Conservation (phyloP, 805 yeast species). For the Ogataea thermomethanolica region DNA sequence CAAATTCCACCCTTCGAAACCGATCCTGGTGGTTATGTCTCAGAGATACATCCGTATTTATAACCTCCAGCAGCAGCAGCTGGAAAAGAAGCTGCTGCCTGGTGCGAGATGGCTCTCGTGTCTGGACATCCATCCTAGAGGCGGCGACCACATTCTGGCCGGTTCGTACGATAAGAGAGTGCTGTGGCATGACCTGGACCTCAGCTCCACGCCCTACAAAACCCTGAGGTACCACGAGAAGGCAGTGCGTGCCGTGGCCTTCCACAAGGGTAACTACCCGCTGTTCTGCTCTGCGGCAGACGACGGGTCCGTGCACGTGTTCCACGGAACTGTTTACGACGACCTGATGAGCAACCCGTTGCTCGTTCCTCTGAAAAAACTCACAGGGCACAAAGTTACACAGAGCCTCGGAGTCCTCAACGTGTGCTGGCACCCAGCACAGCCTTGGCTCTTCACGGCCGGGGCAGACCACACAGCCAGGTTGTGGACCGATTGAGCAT, state of each 20-base stretch:
- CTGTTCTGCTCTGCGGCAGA: conserved; percentile 93
- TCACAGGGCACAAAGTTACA: conserved; percentile 82
- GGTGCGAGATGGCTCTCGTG: conserved; percentile 94
- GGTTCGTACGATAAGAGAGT: conserved; percentile 93
- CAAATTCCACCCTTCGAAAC: conserved; percentile 93
- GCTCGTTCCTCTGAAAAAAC: conserved; percentile 91
- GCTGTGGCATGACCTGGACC: conserved; percentile 95
- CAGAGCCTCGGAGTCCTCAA: conserved; percentile 83
- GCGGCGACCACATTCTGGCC: conserved; percentile 89
- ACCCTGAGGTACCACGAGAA: conserved; percentile 91
- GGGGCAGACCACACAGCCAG: conserved; percentile 97
- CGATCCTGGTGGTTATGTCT: conserved; percentile 88
- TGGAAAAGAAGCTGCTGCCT: conserved; percentile 82
- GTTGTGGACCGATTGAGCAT: conserved; percentile 79
- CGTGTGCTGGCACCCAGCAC: conserved; percentile 93
- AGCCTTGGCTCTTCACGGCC: conserved; percentile 96
- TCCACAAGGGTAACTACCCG: conserved; percentile 84
- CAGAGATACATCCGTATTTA: conserved; percentile 90
- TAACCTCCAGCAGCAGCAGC: conserved; percentile 80
- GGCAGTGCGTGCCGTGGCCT: conserved; percentile 85
- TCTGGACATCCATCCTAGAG: conserved; percentile 89
- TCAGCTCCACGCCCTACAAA: conserved; percentile 87
- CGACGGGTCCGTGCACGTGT: conserved; percentile 88
- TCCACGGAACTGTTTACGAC: conserved; percentile 96
- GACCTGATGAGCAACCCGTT: conserved; percentile 93